Conservation (phyloP, 257 asterid genomes). For the Plectranthus barbatus region DNA sequence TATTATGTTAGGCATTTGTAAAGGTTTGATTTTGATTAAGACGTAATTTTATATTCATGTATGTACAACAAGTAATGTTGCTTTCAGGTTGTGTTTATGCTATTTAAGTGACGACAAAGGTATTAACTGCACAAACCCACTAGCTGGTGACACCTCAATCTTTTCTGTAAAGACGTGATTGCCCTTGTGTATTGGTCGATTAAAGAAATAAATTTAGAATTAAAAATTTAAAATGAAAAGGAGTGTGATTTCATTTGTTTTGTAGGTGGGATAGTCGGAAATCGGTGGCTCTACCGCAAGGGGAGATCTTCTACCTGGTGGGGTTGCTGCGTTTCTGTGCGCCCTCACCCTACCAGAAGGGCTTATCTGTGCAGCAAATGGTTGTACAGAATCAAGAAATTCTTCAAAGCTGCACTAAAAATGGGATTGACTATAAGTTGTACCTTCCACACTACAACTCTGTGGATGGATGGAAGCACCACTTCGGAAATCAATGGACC, state of each 20-base stretch:
- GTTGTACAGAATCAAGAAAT: slow-evolving; percentile 64
- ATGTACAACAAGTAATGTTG: slow-evolving; percentile 19
- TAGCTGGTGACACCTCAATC: slow-evolving; percentile 26
- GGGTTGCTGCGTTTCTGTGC: slow-evolving; percentile 62
- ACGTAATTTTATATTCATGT: no score
- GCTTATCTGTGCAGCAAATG: slow-evolving; percentile 48
- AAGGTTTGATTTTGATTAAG: no score
- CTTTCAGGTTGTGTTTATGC: slow-evolving; percentile 30
- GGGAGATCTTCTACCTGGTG: slow-evolving; percentile 66
- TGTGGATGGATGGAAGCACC: slow-evolving; percentile 57
- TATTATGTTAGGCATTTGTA: no score
- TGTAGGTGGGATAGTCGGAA: slow-evolving; percentile 74
- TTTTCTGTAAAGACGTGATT: slow-evolving; percentile 3
- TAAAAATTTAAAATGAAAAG: background rate
- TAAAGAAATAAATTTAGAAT: no score
- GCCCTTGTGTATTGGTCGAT: slow-evolving; percentile 7
- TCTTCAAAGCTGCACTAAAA: slow-evolving; percentile 38
- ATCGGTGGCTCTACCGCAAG: slow-evolving; percentile 61
- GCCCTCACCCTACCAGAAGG: slow-evolving; percentile 47
- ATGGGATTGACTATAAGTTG: slow-evolving; percentile 56
- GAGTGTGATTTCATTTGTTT: no score
- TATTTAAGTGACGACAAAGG: slow-evolving; percentile 25
- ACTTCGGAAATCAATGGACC: slow-evolving; percentile 77
- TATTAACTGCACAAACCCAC: slow-evolving; percentile 29
- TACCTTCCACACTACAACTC: slow-evolving; percentile 78